Conservation (phyloP, 768 basidiomycete species). For the Clavaria fumosa region DNA sequence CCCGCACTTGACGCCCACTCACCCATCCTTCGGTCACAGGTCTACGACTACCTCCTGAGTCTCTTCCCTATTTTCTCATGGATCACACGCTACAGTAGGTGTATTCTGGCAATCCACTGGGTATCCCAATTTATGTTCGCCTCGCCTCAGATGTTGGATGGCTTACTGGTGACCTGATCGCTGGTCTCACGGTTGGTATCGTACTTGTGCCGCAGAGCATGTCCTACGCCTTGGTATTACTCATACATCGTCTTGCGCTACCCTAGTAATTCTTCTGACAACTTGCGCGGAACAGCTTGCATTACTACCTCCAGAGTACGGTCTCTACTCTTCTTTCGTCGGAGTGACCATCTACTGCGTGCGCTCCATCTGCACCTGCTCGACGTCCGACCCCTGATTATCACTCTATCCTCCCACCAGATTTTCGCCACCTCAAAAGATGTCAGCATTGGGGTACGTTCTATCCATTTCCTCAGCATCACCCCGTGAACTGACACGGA, state of each 20-base stretch:
- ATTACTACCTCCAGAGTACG: constrained; percentile 72
- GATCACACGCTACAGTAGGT: constrained; percentile 76
- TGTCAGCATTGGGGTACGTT: constrained; percentile 99
- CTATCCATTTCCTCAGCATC: too few relatives aligned
- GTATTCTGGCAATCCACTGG: too few relatives aligned
- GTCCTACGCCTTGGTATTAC: constrained; percentile 77
- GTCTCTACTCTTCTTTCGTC: constrained; percentile 87
- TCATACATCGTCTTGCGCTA: too few relatives aligned
- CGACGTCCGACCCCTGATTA: constrained; percentile 3
- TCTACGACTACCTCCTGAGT: constrained; percentile 43
- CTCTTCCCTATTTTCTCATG: constrained; percentile 80
- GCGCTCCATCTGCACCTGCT: constrained; percentile 15
- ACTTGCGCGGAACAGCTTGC: constrained; percentile 41
- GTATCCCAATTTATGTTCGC: too few relatives aligned
- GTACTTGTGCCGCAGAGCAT: constrained; percentile 91
- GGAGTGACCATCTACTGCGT: constrained; percentile 77
- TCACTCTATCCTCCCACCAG: constrained; percentile 30
- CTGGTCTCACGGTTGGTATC: constrained; percentile 87
- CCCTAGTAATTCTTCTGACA: too few relatives aligned
- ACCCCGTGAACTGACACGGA: too few relatives aligned
- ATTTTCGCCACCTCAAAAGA: constrained; percentile 97
- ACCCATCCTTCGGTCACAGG: constrained; percentile 22
- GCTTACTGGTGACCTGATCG: constrained; percentile 77
- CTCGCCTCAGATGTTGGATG: constrained; percentile 46
- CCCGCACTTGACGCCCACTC: constrained; percentile 1